These are phyloP conservation scores for Lasiodiplodia theobromae DNA, from an alignment of 2,329 filamentous ascomycete species.

Conservation along the genomic window DNA sequence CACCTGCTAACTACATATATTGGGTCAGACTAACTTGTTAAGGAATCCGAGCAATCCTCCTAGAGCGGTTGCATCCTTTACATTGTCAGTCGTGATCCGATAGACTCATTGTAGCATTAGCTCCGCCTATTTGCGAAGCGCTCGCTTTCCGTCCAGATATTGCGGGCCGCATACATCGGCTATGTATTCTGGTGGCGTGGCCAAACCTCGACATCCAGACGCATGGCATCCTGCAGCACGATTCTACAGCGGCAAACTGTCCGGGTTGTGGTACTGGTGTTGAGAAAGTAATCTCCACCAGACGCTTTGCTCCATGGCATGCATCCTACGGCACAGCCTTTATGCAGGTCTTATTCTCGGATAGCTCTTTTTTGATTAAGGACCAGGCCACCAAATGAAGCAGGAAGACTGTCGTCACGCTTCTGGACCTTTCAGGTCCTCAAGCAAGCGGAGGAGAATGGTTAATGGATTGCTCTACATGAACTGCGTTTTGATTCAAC, in stretches of 20 bases:
- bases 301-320: not conserved
- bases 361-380: not conserved
- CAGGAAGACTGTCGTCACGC: not conserved
- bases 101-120: not conserved
- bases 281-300: not conserved
- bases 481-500: not conserved
- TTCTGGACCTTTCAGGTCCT: not conserved
- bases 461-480: not conserved
- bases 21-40: not conserved
- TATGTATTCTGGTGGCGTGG: not conserved
- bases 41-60: not conserved
- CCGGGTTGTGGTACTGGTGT: not conserved
- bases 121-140: not conserved
- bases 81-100: not conserved
- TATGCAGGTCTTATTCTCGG: not conserved
- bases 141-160: not conserved
- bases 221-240: not conserved
- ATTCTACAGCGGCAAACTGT: not conserved
- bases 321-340: not conserved
- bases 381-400: not conserved
- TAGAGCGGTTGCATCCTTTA: not conserved
- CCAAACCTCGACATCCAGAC: not conserved
- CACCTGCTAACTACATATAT: not conserved
- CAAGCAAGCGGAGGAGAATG: not conserved
- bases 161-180: not conserved